Evolutionary conservation across 148 eudicot species (phyloP).

Genomic region (Pharnaceum exiguum): DNA sequence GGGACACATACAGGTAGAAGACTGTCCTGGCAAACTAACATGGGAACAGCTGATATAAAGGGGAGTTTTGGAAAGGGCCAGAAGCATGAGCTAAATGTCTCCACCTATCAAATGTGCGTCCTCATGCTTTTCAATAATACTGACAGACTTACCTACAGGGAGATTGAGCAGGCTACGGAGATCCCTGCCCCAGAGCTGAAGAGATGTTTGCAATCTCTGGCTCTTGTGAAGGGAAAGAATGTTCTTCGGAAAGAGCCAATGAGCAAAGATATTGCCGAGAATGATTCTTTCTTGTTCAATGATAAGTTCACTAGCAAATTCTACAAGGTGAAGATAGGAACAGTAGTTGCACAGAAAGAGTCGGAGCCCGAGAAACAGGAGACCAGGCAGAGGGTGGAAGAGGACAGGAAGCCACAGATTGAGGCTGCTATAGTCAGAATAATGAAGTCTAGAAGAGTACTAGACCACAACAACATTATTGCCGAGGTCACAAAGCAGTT

Average conservation of each 20-base stretch:
- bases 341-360: constrained; percentile 81
- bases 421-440: constrained; percentile 84
- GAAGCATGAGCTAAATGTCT: constrained; percentile 75
- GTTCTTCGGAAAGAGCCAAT: constrained; percentile 76
- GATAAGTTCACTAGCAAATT: constrained; percentile 78
- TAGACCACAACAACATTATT: constrained; percentile 68
- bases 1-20: constrained; percentile 83
- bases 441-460: constrained; percentile 69
- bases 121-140: constrained; percentile 79
- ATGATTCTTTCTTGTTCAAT: constrained; percentile 54
- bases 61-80: constrained; percentile 71
- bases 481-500: constrained; percentile 78
- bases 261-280: constrained; percentile 70
- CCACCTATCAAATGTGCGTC: constrained; percentile 82
- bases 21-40: constrained; percentile 81
- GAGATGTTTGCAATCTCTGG: constrained; percentile 71
- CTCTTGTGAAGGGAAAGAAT: constrained; percentile 78
- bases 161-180: constrained; percentile 81
- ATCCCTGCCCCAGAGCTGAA: constrained; percentile 65
- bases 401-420: constrained; percentile 80
- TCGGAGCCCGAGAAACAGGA: constrained; percentile 86
- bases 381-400: constrained; percentile 78
- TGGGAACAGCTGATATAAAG: constrained; percentile 78
- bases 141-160: constrained; percentile 57
- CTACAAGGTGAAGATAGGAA: constrained; percentile 78